Conservation (phyloP, 108 stramenopile species). For the Fistulifera pelliculosa region DNA sequence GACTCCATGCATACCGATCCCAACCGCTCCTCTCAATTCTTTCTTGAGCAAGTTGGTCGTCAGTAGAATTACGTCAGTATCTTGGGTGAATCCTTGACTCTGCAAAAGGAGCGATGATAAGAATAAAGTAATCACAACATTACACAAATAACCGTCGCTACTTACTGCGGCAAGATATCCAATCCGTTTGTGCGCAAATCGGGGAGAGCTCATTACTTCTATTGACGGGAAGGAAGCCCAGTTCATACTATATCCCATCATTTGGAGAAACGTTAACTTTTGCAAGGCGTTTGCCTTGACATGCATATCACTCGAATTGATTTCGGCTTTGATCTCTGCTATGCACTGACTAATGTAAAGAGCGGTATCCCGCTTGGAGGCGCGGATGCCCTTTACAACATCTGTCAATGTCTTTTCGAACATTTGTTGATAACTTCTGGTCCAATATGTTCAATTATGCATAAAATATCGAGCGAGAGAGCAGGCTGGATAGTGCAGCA, state of each 20-base stretch:
- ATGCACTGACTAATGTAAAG: conserved; percentile 92
- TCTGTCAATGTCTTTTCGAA: conserved; percentile 94
- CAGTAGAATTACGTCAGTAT: conserved; percentile 93
- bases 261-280: conserved; percentile 96
- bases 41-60: conserved; percentile 96
- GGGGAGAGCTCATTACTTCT: conserved; percentile 90
- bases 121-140: too few relatives aligned
- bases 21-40: conserved; percentile 75
- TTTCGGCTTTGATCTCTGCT: conserved; percentile 92
- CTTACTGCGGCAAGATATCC: conserved; percentile 87
- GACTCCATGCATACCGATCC: conserved; percentile 45
- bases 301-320: conserved; percentile 83
- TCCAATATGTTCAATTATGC: too few relatives aligned
- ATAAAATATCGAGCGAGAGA: too few relatives aligned
- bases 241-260: conserved; percentile 95
- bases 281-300: conserved; percentile 92
- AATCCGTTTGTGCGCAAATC: conserved; percentile 94
- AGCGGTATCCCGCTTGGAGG: conserved; percentile 89
- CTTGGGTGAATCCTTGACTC: conserved; percentile 85
- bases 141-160: too few relatives aligned
- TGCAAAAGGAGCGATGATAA: too few relatives aligned
- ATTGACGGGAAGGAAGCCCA: conserved; percentile 95
- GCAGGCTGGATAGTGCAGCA: too few relatives aligned
- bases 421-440: too few relatives aligned
- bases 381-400: conserved; percentile 96